Percentiles rank a stretch among this genome's conserved stretches.
Conservation (phyloP, 2,329 filamentous ascomycete species). For the Domatiomyces globalis region DNA sequence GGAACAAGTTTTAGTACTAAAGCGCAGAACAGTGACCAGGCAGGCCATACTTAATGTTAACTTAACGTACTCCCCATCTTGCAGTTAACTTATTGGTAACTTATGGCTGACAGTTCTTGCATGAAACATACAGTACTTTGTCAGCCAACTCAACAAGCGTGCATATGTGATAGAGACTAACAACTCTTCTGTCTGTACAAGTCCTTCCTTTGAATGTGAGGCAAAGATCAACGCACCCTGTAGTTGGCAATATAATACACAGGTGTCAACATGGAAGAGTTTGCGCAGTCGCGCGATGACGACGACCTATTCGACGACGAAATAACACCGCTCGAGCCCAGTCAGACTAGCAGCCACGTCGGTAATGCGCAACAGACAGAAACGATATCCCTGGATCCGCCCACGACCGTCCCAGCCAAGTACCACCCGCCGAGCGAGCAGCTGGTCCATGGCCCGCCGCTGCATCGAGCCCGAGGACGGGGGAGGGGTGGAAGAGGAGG, state of each 20-base stretch:
- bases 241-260: not conserved
- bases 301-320: conserved; percentile 39
- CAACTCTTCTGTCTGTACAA: too few relatives aligned
- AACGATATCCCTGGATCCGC: conserved; percentile 8
- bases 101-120: too few relatives aligned
- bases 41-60: too few relatives aligned
- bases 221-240: not conserved
- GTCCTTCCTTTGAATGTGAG: too few relatives aligned
- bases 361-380: conserved; percentile 5
- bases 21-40: too few relatives aligned
- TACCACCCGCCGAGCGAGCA: not conserved
- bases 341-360: conserved; percentile 18
- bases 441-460: not conserved
- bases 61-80: too few relatives aligned
- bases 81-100: too few relatives aligned
- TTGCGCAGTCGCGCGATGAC: conserved; percentile 36
- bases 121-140: too few relatives aligned
- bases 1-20: too few relatives aligned
- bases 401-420: not conserved
- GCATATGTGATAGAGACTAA: too few relatives aligned
- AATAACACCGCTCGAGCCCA: conserved; percentile 30
- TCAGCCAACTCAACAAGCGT: too few relatives aligned
- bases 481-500: conserved; percentile 3
- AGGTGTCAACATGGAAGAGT: conserved; percentile 28
- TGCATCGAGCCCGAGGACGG: conserved; percentile 6